Percentiles rank a stretch among this genome's conserved stretches.
Evolutionary conservation across 352 stramenopile genomes (phyloP).

Genomic region (Pythium myriotylum): DNA sequence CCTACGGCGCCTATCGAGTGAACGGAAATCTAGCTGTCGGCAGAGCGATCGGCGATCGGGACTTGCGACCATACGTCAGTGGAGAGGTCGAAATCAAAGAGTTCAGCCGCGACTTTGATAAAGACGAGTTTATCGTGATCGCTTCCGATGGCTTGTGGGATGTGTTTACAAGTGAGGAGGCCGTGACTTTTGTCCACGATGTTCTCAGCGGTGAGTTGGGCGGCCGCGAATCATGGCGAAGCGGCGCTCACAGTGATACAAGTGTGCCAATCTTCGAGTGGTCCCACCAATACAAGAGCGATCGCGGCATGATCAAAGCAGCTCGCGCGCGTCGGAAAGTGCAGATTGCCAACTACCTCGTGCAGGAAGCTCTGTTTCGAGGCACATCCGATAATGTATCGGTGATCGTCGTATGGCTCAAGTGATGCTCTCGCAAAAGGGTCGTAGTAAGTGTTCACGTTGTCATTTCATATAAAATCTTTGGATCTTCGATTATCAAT

Average conservation of each 20-base stretch:
- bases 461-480: background rate
- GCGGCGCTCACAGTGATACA: slow-evolving; percentile 78
- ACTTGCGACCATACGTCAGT: slow-evolving; percentile 85
- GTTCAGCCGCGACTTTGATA: slow-evolving; percentile 73
- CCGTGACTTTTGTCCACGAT: slow-evolving; percentile 91
- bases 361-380: slow-evolving; percentile 89
- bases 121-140: slow-evolving; percentile 93
- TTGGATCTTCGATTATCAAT: too few relatives aligned
- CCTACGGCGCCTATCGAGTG: slow-evolving; percentile 90
- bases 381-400: slow-evolving; percentile 92
- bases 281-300: slow-evolving; percentile 90
- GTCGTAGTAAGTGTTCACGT: background rate
- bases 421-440: slow-evolving; percentile 30
- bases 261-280: slow-evolving; percentile 89
- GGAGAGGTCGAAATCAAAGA: slow-evolving; percentile 81
- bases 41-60: slow-evolving; percentile 89
- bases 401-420: slow-evolving; percentile 91
- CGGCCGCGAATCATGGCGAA: slow-evolving; percentile 79
- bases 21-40: slow-evolving; percentile 93
- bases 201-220: slow-evolving; percentile 85
- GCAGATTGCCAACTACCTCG: slow-evolving; percentile 92
- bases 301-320: slow-evolving; percentile 90
- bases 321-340: slow-evolving; percentile 84
- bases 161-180: slow-evolving; percentile 91
- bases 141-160: slow-evolving; percentile 94